phyloP scores from a whole-genome alignment of 2,329 filamentous ascomycete species.

The Hawksworthiomyces lignivorus region DNA sequence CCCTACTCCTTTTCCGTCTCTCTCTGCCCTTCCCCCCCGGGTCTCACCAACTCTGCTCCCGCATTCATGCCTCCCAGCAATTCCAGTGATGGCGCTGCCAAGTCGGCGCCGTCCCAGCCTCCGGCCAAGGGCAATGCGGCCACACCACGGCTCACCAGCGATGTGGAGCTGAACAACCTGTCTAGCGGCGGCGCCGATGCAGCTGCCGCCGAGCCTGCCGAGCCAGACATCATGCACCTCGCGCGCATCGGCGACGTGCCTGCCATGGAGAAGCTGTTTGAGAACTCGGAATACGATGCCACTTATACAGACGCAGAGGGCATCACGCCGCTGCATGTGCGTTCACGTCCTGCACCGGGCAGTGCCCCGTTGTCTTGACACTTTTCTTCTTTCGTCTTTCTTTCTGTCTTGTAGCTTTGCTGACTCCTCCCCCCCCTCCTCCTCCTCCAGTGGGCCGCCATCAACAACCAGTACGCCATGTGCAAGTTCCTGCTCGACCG shows the following conservation, averaged over 20 bases:
- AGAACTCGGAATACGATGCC: slow-evolving; percentile 71
- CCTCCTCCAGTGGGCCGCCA: slow-evolving; percentile 79
- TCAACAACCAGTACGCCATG: slow-evolving; percentile 97
- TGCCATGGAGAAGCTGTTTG: slow-evolving; percentile 84
- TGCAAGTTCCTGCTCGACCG: slow-evolving; percentile 85
- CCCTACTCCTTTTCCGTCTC: not conserved
- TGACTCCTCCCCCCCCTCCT: not conserved
- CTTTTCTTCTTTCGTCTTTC: not conserved
- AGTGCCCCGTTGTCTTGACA: too few species aligned
- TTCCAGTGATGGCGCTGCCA: not conserved
- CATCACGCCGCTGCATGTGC: slow-evolving; percentile 88
- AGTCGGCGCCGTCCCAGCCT: slow-evolving; percentile 42
- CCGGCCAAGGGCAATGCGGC: slow-evolving; percentile 46
- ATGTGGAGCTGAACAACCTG: slow-evolving; percentile 46
- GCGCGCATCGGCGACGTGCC: slow-evolving; percentile 79
- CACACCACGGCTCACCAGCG: slow-evolving; percentile 48
- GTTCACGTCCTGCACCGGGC: too few species aligned
- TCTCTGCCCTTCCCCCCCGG: not conserved
- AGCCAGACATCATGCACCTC: slow-evolving; percentile 92
- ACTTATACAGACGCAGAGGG: slow-evolving; percentile 83
- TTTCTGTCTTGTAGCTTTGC: too few species aligned
- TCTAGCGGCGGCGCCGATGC: slow-evolving; percentile 20
- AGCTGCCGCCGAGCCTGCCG: slow-evolving; percentile 28
- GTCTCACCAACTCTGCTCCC: too few species aligned
- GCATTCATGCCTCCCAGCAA: not conserved